Conservation (phyloP, 345 rosid species). For the Salix caprea region DNA sequence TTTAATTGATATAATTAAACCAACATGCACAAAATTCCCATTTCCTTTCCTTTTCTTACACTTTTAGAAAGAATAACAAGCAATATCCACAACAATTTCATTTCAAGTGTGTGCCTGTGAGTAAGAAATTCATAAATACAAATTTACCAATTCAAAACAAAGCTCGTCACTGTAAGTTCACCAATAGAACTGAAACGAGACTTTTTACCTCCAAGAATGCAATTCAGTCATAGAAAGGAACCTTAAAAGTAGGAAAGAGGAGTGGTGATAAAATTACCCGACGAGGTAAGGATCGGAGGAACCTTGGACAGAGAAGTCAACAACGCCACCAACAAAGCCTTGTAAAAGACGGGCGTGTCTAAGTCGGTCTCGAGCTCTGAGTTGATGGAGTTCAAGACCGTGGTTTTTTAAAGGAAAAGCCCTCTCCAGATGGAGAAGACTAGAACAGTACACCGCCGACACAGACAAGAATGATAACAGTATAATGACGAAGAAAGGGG, state of each 20-base stretch:
- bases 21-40: neutral
- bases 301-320: constrained; percentile 66
- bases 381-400: constrained; percentile 42
- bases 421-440: constrained; percentile 58
- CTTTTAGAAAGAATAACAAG: neutral
- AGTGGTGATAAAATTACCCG: constrained; percentile 46
- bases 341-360: constrained; percentile 75
- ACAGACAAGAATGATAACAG: constrained; percentile 12
- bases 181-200: neutral
- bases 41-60: neutral
- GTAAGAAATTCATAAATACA: neutral
- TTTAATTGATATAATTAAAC: neutral
- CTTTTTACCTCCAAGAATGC: neutral
- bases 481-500: constrained; percentile 18
- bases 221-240: neutral
- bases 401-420: constrained; percentile 53
- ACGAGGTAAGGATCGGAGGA: constrained; percentile 78
- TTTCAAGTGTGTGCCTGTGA: neutral
- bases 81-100: neutral
- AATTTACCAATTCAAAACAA: neutral
- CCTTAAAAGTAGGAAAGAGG: neutral
- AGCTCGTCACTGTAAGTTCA: neutral
- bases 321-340: constrained; percentile 48
- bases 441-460: constrained; percentile 33
- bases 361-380: constrained; percentile 60